phyloP scores from a whole-genome alignment of 1,284 basidiomycete species.

The Irpex lacteus region DNA sequence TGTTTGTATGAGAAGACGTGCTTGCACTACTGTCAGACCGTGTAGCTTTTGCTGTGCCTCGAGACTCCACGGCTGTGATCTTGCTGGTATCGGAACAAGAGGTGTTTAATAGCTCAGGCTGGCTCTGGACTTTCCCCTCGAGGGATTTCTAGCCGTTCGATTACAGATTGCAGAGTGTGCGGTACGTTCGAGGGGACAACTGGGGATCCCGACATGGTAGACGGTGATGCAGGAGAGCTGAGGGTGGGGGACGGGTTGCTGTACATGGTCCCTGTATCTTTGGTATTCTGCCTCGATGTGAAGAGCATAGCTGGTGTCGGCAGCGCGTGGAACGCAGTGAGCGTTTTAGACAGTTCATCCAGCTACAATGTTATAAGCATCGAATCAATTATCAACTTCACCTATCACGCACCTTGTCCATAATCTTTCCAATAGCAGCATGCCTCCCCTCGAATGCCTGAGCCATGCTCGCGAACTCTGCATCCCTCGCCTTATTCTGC shows the following conservation, averaged over 20 bases:
- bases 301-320: slow-evolving; percentile 48
- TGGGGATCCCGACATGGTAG: slow-evolving; percentile 10
- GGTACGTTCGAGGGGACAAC: slow-evolving; percentile 7
- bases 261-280: slow-evolving; percentile 22
- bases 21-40: no score
- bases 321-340: slow-evolving; percentile 58
- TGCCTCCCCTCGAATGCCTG: slow-evolving; percentile 66
- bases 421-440: slow-evolving; percentile 63
- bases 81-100: neutral
- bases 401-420: slow-evolving; percentile 54
- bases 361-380: slow-evolving; percentile 35
- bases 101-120: neutral
- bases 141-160: slow-evolving; percentile 9
- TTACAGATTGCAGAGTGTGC: slow-evolving; percentile 1
- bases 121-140: slow-evolving; percentile 15
- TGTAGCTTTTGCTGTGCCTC: no score
- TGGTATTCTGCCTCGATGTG: slow-evolving; percentile 30
- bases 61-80: no score
- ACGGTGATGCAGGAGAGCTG: slow-evolving; percentile 19
- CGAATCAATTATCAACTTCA: no score
- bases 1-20: neutral
- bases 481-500: slow-evolving; percentile 42
- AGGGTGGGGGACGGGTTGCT: slow-evolving; percentile 17
- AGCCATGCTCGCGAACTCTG: slow-evolving; percentile 63
- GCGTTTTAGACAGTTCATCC: slow-evolving; percentile 53